Evolutionary conservation across 305 asterid genomes (phyloP).

Genomic region (Fraxinus baroniana): DNA sequence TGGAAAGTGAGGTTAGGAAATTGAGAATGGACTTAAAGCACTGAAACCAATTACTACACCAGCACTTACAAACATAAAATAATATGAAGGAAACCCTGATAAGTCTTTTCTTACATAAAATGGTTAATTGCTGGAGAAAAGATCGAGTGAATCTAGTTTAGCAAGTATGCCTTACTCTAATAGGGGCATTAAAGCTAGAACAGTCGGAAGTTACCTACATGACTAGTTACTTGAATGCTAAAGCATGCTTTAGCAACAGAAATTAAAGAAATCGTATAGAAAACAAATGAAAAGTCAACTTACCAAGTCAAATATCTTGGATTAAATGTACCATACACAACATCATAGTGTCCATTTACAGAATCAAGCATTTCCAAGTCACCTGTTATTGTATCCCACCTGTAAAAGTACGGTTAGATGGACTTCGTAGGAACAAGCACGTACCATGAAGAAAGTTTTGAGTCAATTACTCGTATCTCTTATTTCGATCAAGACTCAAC

Average conservation of each 20-base stretch:
- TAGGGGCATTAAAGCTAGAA: neutral
- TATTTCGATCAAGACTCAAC: conserved; percentile 67
- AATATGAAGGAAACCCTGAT: neutral
- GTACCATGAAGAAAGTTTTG: conserved; percentile 14
- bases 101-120: neutral
- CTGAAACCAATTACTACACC: conserved; percentile 6
- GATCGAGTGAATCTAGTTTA: neutral
- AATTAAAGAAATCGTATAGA: conserved; percentile 20
- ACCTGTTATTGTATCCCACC: conserved; percentile 96
- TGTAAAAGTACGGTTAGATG: conserved; percentile 46
- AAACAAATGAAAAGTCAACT: conserved; percentile 24
- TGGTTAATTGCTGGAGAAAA: neutral
- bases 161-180: neutral
- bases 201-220: neutral
- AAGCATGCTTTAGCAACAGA: conserved; percentile 22
- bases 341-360: conserved; percentile 78
- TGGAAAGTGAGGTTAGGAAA: conserved; percentile 4
- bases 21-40: neutral
- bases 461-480: conserved; percentile 83
- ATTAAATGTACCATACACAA: conserved; percentile 86
- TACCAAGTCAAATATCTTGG: conserved; percentile 81
- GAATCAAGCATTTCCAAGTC: conserved; percentile 91
- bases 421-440: conserved; percentile 26
- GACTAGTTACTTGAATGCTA: neutral
- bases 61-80: neutral